Evolutionary conservation across 83 land plant genomes (phyloP).

Genomic region (Picea abies): DNA sequence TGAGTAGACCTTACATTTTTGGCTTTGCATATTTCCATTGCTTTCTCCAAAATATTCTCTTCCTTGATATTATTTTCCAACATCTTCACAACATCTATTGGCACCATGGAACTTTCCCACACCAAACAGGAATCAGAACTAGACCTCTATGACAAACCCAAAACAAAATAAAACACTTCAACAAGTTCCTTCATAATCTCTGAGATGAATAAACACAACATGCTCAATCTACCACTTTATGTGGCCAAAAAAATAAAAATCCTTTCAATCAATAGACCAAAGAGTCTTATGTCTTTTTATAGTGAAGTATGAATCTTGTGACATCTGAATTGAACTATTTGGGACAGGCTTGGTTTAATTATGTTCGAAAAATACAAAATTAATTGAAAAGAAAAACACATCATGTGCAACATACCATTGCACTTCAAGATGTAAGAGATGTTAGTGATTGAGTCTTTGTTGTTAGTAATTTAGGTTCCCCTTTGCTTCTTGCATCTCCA

Average conservation of each 20-base stretch:
- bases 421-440: background rate
- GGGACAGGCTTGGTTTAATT: too few relatives aligned
- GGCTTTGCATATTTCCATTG: background rate
- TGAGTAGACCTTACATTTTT: background rate
- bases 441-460: background rate
- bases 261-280: too few relatives aligned
- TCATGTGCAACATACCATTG: background rate
- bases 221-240: background rate
- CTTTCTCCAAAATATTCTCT: background rate
- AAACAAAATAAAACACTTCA: background rate
- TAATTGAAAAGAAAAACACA: too few relatives aligned
- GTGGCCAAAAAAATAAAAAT: background rate
- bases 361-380: too few relatives aligned
- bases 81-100: background rate
- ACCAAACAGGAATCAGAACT: too few relatives aligned
- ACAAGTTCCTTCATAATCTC: background rate
- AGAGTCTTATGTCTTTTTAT: too few relatives aligned
- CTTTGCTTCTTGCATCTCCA: background rate
- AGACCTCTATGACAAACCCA: too few relatives aligned
- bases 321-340: too few relatives aligned
- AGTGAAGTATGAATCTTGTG: too few relatives aligned
- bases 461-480: background rate
- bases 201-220: background rate
- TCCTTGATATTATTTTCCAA: background rate
- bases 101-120: background rate